These are phyloP conservation scores for Fusarium proliferatum DNA, from an alignment of 2,329 filamentous ascomycete species.

Conservation along the genomic window DNA sequence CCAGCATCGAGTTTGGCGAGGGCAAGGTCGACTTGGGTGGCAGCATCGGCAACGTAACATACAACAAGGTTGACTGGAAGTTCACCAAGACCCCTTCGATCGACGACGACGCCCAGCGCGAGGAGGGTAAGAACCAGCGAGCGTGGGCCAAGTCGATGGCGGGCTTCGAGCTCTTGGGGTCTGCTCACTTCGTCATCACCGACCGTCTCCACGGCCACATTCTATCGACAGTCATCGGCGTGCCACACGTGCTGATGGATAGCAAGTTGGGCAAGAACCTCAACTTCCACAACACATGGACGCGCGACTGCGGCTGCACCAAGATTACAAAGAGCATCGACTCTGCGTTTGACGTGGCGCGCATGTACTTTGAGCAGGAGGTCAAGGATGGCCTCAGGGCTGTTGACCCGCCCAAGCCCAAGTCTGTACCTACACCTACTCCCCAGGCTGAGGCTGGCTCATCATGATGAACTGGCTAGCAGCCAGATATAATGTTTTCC, in stretches of 20 bases:
- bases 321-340: slow-evolving; percentile 40
- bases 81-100: slow-evolving; percentile 42
- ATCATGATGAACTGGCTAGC: slow-evolving; percentile 16
- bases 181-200: slow-evolving; percentile 43
- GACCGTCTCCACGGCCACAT: slow-evolving; percentile 45
- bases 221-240: slow-evolving; percentile 43
- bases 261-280: slow-evolving; percentile 47
- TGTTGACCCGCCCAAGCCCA: not conserved
- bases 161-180: slow-evolving; percentile 42
- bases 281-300: slow-evolving; percentile 47
- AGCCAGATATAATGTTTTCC: slow-evolving; percentile 21
- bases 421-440: slow-evolving; percentile 10
- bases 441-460: slow-evolving; percentile 14
- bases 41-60: slow-evolving; percentile 41
- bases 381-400: slow-evolving; percentile 24
- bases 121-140: slow-evolving; percentile 43
- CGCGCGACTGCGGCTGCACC: slow-evolving; percentile 42
- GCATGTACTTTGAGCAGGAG: slow-evolving; percentile 35
- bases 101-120: slow-evolving; percentile 27
- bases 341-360: slow-evolving; percentile 40
- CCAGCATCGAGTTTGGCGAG: slow-evolving; percentile 37
- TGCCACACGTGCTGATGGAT: slow-evolving; percentile 45
- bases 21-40: slow-evolving; percentile 39
- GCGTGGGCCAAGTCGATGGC: slow-evolving; percentile 44
- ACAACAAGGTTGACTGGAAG: slow-evolving; percentile 45